Conservation (phyloP, 2,329 filamentous ascomycete species). For the Epichloe uncinata region DNA sequence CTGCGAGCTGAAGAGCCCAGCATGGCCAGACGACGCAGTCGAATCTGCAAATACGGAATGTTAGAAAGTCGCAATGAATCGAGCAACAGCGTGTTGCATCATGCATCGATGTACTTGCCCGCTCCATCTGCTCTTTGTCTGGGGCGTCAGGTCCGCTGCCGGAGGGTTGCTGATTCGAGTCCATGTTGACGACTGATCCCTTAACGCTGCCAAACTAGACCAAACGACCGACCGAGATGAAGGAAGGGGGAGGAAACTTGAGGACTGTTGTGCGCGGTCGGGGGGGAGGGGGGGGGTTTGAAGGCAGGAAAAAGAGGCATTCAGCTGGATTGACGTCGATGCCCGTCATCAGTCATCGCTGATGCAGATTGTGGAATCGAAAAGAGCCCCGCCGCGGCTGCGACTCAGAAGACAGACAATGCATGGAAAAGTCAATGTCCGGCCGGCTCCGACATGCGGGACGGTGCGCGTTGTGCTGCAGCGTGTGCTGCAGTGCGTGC, state of each 20-base stretch:
- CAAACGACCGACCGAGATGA: too few species aligned
- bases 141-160: slow-evolving; percentile 35
- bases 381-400: slow-evolving; percentile 1
- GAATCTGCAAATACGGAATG: slow-evolving; percentile 24
- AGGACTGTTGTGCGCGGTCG: background rate
- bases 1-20: slow-evolving; percentile 26
- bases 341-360: background rate
- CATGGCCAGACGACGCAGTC: slow-evolving; percentile 35
- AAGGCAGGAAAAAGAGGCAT: background rate
- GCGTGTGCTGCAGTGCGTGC: too few species aligned
- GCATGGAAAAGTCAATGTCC: background rate
- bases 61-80: background rate
- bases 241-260: too few species aligned
- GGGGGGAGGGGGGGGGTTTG: too few species aligned
- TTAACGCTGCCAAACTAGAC: background rate
- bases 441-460: background rate
- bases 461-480: background rate
- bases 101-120: slow-evolving; percentile 24
- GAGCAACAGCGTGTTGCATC: background rate
- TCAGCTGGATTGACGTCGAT: background rate
- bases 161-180: slow-evolving; percentile 30
- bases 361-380: background rate
- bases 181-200: slow-evolving; percentile 21
- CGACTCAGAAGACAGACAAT: too few species aligned
- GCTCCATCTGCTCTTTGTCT: slow-evolving; percentile 45